Conservation (phyloP, 257 asterid species). For the Solanum medicagineum region DNA sequence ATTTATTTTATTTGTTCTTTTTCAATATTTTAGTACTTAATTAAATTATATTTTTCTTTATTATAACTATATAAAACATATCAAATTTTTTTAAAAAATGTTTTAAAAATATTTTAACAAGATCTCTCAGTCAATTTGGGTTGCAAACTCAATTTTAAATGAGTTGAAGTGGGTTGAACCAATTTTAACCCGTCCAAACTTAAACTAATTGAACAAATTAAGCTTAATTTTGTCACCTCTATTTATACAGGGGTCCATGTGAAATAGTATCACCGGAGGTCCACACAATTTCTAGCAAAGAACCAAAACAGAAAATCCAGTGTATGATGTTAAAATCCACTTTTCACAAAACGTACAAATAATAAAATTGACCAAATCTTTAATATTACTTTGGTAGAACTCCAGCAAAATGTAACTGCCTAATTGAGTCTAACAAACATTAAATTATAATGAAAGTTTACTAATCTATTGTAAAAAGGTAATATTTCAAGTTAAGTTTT, state of each 20-base stretch:
- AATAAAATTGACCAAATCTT: background rate
- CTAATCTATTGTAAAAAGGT: background rate
- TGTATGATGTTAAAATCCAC: background rate
- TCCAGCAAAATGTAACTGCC: background rate
- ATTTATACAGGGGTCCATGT: background rate
- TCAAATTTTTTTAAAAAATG: too few species aligned
- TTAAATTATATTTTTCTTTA: too few species aligned
- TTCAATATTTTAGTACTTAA: too few species aligned
- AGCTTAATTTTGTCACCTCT: too few species aligned
- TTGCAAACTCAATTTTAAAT: too few species aligned
- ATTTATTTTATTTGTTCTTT: too few species aligned
- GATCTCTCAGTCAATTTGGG: too few species aligned
- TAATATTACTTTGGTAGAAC: background rate
- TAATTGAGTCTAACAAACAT: background rate
- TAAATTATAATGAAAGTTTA: background rate
- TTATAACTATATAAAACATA: too few species aligned
- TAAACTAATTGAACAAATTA: too few species aligned
- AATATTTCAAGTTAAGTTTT: too few species aligned
- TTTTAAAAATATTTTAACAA: too few species aligned
- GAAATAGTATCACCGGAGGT: background rate
- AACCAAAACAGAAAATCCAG: background rate
- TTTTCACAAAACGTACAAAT: background rate
- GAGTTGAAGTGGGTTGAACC: accelerated
- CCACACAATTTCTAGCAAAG: background rate
- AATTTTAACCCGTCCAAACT: too few species aligned